phyloP scores from a whole-genome alignment of 2,329 filamentous ascomycete species.

The Sphaerulina musiva region DNA sequence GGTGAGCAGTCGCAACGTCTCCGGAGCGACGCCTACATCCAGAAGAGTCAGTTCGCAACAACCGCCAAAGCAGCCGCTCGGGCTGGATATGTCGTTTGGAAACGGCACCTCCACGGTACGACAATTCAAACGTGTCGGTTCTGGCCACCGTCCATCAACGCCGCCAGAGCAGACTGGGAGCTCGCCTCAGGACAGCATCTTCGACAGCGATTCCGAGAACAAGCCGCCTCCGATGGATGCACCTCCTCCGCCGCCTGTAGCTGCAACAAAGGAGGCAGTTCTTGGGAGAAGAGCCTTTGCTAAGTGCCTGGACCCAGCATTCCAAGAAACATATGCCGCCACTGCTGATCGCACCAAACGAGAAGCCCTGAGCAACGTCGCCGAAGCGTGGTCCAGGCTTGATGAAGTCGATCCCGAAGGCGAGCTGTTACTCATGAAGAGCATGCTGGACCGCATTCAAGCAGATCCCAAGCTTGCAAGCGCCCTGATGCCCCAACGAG shows the following conservation, averaged over 20 bases:
- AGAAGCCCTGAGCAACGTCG: conserved; percentile 74
- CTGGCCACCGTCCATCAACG: conserved; percentile 22
- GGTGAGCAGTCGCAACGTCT: conserved; percentile 29
- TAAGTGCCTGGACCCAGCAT: conserved; percentile 72
- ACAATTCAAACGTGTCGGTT: conserved; percentile 80
- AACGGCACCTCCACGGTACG: conserved; percentile 88
- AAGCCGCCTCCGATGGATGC: conserved; percentile 44
- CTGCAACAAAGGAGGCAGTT: conserved; percentile 65
- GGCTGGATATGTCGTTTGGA: conserved; percentile 85
- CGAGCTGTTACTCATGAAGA: conserved; percentile 74
- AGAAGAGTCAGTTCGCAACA: conserved; percentile 38
- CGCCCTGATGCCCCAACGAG: conserved; percentile 37
- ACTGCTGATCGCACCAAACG: conserved; percentile 60
- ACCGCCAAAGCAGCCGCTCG: conserved; percentile 63
- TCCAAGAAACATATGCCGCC: conserved; percentile 81
- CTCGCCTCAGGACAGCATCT: conserved; percentile 29
- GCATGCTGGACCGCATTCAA: conserved; percentile 66
- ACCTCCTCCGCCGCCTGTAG: conserved; percentile 19
- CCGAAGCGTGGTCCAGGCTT: conserved; percentile 76
- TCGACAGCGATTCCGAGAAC: conserved; percentile 56
- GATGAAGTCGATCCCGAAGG: conserved; percentile 87
- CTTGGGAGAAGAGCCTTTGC: conserved; percentile 75
- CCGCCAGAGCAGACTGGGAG: conserved; percentile 19
- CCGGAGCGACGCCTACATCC: conserved; percentile 38
- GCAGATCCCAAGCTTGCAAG: conserved; percentile 59